These are phyloP conservation scores for Solanum clarkiae DNA, from an alignment of 257 asterid genomes.

Conservation along the genomic window DNA sequence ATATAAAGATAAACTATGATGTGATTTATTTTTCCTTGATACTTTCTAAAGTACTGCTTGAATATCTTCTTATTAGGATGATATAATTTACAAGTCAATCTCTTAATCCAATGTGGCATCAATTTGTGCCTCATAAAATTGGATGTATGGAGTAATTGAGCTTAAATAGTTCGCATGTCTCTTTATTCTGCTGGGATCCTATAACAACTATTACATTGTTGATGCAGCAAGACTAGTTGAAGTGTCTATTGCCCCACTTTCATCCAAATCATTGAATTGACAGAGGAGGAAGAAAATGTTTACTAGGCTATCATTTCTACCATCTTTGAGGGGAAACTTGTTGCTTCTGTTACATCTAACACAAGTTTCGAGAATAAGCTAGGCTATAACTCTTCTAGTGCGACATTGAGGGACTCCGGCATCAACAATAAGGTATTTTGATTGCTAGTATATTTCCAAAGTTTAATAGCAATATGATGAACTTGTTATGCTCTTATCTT, in stretches of 20 bases:
- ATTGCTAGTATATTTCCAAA: background rate
- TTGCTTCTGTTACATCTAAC: slow-evolving; percentile 20
- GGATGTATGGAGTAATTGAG: background rate
- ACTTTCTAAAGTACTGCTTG: background rate
- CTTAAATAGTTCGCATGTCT: background rate
- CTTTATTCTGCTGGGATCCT: background rate
- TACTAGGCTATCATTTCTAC: slow-evolving; percentile 71
- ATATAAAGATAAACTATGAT: background rate
- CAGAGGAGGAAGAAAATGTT: slow-evolving; percentile 67
- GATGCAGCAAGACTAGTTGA: slow-evolving; percentile 85
- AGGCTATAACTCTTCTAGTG: slow-evolving; percentile 12
- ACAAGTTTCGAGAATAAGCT: slow-evolving; percentile 19
- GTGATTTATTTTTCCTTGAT: background rate
- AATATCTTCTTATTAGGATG: background rate
- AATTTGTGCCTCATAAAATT: background rate
- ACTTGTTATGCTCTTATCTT: background rate
- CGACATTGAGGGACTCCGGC: slow-evolving; percentile 42
- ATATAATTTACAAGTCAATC: background rate
- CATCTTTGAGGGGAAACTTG: slow-evolving; percentile 62
- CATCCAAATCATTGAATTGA: slow-evolving; percentile 82
- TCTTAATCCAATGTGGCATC: background rate
- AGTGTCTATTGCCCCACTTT: slow-evolving; percentile 72
- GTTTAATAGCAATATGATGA: background rate
- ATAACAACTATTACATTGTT: background rate
- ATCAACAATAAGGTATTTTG: slow-evolving; percentile 72